Conservation (phyloP, 2,329 filamentous ascomycete genomes). For the Neoascochyta sp. region DNA sequence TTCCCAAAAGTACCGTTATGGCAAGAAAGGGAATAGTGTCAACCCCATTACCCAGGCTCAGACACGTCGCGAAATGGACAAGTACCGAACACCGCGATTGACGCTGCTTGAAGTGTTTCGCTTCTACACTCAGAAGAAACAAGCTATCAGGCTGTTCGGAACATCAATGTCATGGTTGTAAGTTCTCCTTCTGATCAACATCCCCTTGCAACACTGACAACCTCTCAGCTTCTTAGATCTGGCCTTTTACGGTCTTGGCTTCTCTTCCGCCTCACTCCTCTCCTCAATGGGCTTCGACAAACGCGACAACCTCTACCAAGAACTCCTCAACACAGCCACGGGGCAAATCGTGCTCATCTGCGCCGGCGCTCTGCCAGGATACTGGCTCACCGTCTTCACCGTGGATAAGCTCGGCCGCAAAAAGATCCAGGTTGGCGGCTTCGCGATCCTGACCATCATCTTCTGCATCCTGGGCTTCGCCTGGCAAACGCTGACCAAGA, state of each 20-base stretch:
- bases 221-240: slow-evolving; percentile 56
- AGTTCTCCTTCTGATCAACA: background rate
- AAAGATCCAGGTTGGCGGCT: slow-evolving; percentile 64
- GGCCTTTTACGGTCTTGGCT: slow-evolving; percentile 55
- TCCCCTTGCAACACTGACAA: slow-evolving; percentile 4
- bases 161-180: slow-evolving; percentile 78
- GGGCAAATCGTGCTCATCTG: slow-evolving; percentile 77
- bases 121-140: slow-evolving; percentile 68
- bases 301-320: slow-evolving; percentile 62
- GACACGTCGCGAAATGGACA: slow-evolving; percentile 43
- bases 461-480: slow-evolving; percentile 51
- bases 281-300: slow-evolving; percentile 66
- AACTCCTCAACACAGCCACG: slow-evolving; percentile 69
- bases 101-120: slow-evolving; percentile 57
- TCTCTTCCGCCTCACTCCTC: slow-evolving; percentile 74
- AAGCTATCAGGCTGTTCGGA: slow-evolving; percentile 67
- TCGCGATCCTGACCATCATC: slow-evolving; percentile 46
- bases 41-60: slow-evolving; percentile 64
- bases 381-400: slow-evolving; percentile 74
- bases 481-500: slow-evolving; percentile 43
- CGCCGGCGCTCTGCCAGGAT: slow-evolving; percentile 75
- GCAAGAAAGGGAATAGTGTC: slow-evolving; percentile 54
- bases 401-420: slow-evolving; percentile 74
- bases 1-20: slow-evolving; percentile 67
- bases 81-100: slow-evolving; percentile 32